A percentile compares a stretch with the other conserved stretches of the same genome.
phyloP scores from a whole-genome alignment of 257 asterid genomes.

The Solanum appendiculatum region DNA sequence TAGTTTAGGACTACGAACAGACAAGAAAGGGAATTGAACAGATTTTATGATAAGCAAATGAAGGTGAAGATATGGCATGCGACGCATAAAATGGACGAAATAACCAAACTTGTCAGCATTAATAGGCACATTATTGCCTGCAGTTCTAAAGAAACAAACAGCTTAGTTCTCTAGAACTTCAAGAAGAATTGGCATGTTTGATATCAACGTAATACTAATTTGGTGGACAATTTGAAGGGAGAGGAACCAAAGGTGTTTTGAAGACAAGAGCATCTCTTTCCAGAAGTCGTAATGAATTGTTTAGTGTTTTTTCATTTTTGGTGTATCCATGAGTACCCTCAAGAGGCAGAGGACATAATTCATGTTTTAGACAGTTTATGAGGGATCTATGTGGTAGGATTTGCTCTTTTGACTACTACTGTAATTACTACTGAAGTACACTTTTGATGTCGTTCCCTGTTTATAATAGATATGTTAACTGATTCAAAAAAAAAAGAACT shows the following conservation, averaged over 20 bases:
- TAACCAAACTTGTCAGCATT: not conserved
- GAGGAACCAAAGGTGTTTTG: not conserved
- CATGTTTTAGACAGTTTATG: not conserved
- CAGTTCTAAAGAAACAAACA: not conserved
- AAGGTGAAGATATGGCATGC: not conserved
- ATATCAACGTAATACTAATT: not conserved
- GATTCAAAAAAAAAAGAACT: not conserved
- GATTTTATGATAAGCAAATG: not conserved
- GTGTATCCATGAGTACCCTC: not conserved
- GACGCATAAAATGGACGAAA: not conserved
- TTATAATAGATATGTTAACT: not conserved
- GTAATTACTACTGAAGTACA: not conserved
- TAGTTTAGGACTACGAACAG: not conserved
- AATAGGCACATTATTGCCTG: not conserved
- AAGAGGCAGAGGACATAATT: not conserved
- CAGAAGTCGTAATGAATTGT: not conserved
- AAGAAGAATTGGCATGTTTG: not conserved
- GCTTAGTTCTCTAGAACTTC: not conserved
- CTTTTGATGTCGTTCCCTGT: not conserved
- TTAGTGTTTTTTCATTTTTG: not conserved
- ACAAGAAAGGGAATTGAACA: not conserved
- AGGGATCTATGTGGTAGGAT: not conserved
- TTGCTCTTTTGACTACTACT: not conserved
- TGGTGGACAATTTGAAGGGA: not conserved
- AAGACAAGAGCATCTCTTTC: not conserved